Evolutionary conservation across 108 stramenopile species (phyloP), one percentile per base, ranked within the genome.

Genomic region (Conticribra weissflogii): DNA sequence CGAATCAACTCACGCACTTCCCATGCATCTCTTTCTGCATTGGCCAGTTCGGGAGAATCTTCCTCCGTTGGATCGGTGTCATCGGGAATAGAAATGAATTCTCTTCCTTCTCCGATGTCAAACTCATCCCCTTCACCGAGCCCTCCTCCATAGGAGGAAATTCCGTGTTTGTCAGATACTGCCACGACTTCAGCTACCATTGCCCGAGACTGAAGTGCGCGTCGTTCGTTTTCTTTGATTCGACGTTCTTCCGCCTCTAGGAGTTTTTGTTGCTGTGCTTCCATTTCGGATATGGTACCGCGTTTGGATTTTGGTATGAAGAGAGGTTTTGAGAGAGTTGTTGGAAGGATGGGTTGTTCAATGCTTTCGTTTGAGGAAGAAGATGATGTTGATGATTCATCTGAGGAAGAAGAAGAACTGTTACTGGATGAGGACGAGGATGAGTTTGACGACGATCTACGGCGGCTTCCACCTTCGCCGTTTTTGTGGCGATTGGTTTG

Each of bases 281-380:
- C 71, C 25, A 82, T 30, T 41, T 80, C 75, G 30, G 84, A 68
- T 14, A 90, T 48, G 31, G 83, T 63, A 21, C 82, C 81, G 18
- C 93, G 74, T 74, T 84, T 85, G 47, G 88, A 84, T 60, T 85
- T 84, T 12, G 93, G 93, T 12, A 94, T 77, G 63, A 91, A 94
- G 48, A 89, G 27, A 21, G 90, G 90, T 71, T 88, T 89, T 7
- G 89, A 59, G 23, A 78, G 52, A 23, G 74, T 31, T n/a, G 45
- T 30, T 28, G 74, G 80, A 0, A 60, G 62, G 5, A 49, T 73
- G 3, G 74, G 72, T 17, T 86, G 68, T 23, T 70, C 65, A 33
- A 32, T 47, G 18, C 56, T 58, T 33, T 56, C 61, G 44, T 57
- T 54, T n/a, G 65, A 76, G 63, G 69, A 72, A 36, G 66, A 61